These are phyloP conservation scores for Pterocarpus santalinus DNA, from an alignment of 306 rosid genomes.

Conservation along the genomic window DNA sequence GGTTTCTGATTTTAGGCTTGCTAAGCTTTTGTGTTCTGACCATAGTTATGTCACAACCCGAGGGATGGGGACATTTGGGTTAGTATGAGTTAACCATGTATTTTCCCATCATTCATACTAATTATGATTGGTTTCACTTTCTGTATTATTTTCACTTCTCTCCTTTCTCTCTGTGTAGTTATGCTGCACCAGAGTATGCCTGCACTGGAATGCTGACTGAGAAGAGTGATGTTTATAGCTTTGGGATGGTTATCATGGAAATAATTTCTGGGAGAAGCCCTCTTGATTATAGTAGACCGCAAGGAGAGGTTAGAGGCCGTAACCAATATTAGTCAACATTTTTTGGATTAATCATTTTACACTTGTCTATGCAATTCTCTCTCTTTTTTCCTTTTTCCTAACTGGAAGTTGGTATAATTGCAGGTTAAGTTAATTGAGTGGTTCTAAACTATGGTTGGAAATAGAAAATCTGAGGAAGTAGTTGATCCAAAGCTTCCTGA, in stretches of 20 bases:
- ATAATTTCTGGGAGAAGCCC: conserved; percentile 89
- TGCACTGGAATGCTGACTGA: conserved; percentile 98
- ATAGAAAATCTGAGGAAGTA: conserved; percentile 83
- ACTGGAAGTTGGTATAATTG: conserved; percentile 37
- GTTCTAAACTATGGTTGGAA: conserved; percentile 92
- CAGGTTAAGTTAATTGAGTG: conserved; percentile 94
- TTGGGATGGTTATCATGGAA: conserved; percentile 97
- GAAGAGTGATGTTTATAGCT: conserved; percentile 96
- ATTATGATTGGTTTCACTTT: conserved; percentile 8
- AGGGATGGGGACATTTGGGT: too few relatives aligned
- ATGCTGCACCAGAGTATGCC: conserved; percentile 99
- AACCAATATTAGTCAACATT: background rate
- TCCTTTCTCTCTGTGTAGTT: conserved; percentile 60
- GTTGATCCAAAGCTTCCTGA: conserved; percentile 88
- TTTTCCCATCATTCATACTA: conserved; percentile 8
- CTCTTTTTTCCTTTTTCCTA: conserved; percentile 17
- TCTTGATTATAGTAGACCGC: conserved; percentile 86
- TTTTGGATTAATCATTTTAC: conserved; percentile 24
- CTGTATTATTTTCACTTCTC: conserved; percentile 27
- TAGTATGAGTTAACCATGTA: background rate
- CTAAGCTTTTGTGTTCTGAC: too few relatives aligned
- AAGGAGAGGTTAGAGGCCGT: conserved; percentile 82
- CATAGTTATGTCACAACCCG: too few relatives aligned
- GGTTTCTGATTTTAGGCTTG: too few relatives aligned
- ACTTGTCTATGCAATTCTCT: background rate